Percentiles rank a stretch among this genome's conserved stretches.
These are phyloP conservation scores for Solanum lignicaule DNA, from an alignment of 257 asterid genomes.

Conservation along the genomic window DNA sequence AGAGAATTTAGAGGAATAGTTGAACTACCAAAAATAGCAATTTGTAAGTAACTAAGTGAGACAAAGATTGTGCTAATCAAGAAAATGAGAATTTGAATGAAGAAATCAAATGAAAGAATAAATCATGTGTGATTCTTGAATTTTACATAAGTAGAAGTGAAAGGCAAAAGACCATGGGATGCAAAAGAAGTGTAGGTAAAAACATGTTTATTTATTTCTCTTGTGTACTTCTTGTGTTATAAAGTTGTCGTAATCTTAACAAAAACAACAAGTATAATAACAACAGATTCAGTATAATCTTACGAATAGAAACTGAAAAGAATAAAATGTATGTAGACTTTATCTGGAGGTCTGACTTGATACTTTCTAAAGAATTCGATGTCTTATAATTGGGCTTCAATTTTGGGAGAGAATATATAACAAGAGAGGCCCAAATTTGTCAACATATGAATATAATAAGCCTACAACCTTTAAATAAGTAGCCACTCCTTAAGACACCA, in stretches of 20 bases:
- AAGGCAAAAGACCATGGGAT: slow-evolving; percentile 15
- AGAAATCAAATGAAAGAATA: neutral
- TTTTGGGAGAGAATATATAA: neutral
- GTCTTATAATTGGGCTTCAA: neutral
- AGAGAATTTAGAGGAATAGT: neutral
- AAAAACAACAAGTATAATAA: neutral
- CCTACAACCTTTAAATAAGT: neutral
- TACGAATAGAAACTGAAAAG: too few relatives aligned
- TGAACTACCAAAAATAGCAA: neutral
- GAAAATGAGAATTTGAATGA: neutral
- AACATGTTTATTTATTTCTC: neutral
- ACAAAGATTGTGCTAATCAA: neutral
- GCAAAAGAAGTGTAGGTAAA: neutral
- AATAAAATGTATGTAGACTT: accelerated
- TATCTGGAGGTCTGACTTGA: neutral
- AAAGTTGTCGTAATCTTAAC: neutral
- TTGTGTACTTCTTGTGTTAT: neutral
- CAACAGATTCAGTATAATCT: too few relatives aligned
- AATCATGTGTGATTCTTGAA: neutral
- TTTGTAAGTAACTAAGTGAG: neutral
- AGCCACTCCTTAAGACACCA: neutral
- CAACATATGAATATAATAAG: neutral
- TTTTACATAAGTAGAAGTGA: neutral
- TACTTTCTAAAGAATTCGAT: neutral
- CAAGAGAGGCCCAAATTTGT: neutral